These are phyloP conservation scores for Helicostylum pulchrum DNA, from an alignment of 192 early-diverging fungal species.

Conservation along the genomic window DNA sequence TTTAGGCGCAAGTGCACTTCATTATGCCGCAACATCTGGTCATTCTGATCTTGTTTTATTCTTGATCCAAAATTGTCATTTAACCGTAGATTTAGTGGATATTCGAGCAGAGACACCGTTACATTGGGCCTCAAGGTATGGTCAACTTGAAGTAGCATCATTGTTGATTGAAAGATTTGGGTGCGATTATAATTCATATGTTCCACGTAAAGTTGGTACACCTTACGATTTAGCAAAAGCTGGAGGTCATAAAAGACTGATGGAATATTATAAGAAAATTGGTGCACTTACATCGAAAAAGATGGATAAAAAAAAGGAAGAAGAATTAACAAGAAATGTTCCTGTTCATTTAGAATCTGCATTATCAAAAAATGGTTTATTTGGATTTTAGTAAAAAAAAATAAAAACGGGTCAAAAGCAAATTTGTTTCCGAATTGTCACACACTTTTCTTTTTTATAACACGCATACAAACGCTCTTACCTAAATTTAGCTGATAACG, in stretches of 20 bases:
- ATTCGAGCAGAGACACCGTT: slow-evolving; percentile 31
- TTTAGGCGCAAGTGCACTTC: slow-evolving; percentile 33
- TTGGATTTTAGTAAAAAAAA: slow-evolving; percentile 13
- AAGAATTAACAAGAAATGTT: slow-evolving; percentile 24
- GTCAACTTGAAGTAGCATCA: slow-evolving; percentile 26
- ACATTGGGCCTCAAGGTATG: slow-evolving; percentile 34
- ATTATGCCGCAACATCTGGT: slow-evolving; percentile 33
- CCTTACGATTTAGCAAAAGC: slow-evolving; percentile 34
- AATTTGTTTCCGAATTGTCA: not conserved
- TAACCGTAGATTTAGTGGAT: slow-evolving; percentile 22
- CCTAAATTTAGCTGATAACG: not conserved
- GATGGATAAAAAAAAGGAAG: slow-evolving; percentile 29
- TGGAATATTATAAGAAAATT: slow-evolving; percentile 32
- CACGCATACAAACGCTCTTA: not conserved
- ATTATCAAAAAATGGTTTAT: slow-evolving; percentile 28
- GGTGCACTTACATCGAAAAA: slow-evolving; percentile 31
- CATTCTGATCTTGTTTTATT: slow-evolving; percentile 25
- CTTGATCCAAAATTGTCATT: slow-evolving; percentile 19
- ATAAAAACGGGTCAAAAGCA: not conserved
- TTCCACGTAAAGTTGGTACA: slow-evolving; percentile 27
- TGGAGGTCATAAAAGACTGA: slow-evolving; percentile 20
- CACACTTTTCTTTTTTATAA: not conserved
- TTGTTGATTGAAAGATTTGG: slow-evolving; percentile 29
- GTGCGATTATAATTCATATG: slow-evolving; percentile 32
- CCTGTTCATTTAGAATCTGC: slow-evolving; percentile 30